Evolutionary conservation across 176 grass and related monocot genomes (phyloP).

Genomic region (Triticum monococcum): DNA sequence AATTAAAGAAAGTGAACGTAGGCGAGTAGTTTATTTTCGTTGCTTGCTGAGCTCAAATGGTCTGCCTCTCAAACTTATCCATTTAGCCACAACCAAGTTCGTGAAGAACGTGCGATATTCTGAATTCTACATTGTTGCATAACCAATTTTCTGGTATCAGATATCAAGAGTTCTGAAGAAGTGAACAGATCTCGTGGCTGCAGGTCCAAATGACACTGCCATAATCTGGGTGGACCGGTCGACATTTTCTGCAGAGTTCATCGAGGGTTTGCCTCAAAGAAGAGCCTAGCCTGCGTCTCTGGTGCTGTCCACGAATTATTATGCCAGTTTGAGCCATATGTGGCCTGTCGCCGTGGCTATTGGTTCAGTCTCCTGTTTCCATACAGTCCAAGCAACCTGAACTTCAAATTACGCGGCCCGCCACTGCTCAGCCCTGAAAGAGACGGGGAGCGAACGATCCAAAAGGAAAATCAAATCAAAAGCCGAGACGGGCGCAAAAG

Average conservation of each 20-base stretch:
- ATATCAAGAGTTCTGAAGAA: neutral
- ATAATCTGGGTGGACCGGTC: too few species aligned
- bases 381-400: neutral
- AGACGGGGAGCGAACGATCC: neutral
- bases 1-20: too few species aligned
- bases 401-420: neutral
- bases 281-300: neutral
- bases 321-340: neutral
- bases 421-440: constrained; percentile 5
- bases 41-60: too few species aligned
- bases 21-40: too few species aligned
- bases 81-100: too few species aligned
- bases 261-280: neutral
- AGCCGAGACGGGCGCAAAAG: constrained; percentile 2
- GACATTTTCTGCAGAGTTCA: too few species aligned
- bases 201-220: too few species aligned
- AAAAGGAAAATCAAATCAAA: neutral
- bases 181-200: neutral
- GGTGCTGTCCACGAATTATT: neutral
- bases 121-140: too few species aligned
- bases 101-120: too few species aligned
- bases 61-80: too few species aligned
- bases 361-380: neutral
- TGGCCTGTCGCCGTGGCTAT: neutral
- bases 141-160: neutral